Percentiles rank a stretch among this genome's conserved stretches.
These are phyloP conservation scores for Yamadazyma diospyri DNA, from an alignment of 1,139 yeast genomes.

Conservation along the genomic window DNA sequence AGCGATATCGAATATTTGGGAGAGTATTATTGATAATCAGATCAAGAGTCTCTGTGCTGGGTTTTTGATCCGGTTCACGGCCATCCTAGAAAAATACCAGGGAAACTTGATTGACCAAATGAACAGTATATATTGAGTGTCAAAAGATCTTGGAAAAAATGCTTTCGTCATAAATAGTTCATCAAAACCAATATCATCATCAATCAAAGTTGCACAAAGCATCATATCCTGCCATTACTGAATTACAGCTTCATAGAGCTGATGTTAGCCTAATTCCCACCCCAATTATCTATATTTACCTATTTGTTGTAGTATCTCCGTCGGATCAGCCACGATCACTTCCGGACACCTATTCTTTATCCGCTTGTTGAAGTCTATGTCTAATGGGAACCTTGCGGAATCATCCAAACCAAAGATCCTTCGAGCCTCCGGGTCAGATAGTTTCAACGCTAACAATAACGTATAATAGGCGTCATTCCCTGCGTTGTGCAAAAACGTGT, in stretches of 20 bases:
- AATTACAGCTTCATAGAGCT: too few relatives aligned
- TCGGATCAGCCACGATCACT: slow-evolving; percentile 2
- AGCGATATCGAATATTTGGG: slow-evolving; percentile 47
- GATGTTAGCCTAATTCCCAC: too few relatives aligned
- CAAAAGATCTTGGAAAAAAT: neutral
- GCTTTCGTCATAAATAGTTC: neutral
- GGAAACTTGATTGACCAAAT: slow-evolving; percentile 13
- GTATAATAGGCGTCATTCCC: slow-evolving; percentile 83
- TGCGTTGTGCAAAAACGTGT: slow-evolving; percentile 69
- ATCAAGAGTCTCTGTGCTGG: slow-evolving; percentile 51
- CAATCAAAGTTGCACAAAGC: too few relatives aligned
- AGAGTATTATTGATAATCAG: slow-evolving; percentile 40
- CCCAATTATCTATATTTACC: slow-evolving; percentile 1
- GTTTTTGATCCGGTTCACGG: slow-evolving; percentile 27
- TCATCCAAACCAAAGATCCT: slow-evolving; percentile 22
- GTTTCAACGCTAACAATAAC: slow-evolving; percentile 45
- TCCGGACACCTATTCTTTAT: slow-evolving; percentile 6
- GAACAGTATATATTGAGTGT: slow-evolving; percentile 12
- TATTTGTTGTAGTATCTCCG: slow-evolving; percentile 2
- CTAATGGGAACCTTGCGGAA: slow-evolving; percentile 6
- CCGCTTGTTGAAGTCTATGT: slow-evolving; percentile 5
- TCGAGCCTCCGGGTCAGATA: slow-evolving; percentile 54
- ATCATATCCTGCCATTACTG: too few relatives aligned
- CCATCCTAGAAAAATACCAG: slow-evolving; percentile 15
- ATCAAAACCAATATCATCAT: too few relatives aligned